These are phyloP conservation scores for Fraxinus dipetala DNA, from an alignment of 305 asterid genomes.

Conservation along the genomic window DNA sequence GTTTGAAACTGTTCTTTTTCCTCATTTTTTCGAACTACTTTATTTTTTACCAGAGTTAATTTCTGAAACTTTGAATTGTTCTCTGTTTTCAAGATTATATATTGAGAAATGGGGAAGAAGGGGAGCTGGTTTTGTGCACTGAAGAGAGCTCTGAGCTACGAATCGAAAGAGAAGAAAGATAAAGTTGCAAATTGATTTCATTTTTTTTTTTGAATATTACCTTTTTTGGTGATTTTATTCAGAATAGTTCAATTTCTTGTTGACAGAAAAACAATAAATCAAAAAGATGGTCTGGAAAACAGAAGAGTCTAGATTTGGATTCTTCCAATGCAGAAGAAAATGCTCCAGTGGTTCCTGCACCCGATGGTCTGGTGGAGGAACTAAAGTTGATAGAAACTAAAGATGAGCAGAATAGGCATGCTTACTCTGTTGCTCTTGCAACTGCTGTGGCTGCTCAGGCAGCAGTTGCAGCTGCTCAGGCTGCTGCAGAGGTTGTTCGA, in stretches of 20 bases:
- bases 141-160: constrained; percentile 57
- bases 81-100: constrained; percentile 2
- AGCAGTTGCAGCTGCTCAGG: constrained; percentile 86
- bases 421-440: constrained; percentile 76
- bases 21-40: neutral
- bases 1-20: neutral
- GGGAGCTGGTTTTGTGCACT: constrained; percentile 59
- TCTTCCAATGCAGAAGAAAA: constrained; percentile 39
- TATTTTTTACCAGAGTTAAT: neutral
- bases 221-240: neutral
- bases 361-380: constrained; percentile 37
- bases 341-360: constrained; percentile 28
- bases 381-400: constrained; percentile 58
- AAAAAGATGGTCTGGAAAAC: constrained; percentile 49
- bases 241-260: neutral
- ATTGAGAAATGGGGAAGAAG: constrained; percentile 65
- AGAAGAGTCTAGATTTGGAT: constrained; percentile 33
- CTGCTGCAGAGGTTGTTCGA: constrained; percentile 91
- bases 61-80: neutral
- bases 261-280: constrained; percentile 41
- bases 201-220: neutral
- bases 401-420: constrained; percentile 67
- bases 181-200: constrained; percentile 41
- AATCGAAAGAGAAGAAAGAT: constrained; percentile 44
- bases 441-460: constrained; percentile 92